phyloP scores from a whole-genome alignment of 1,139 yeast genomes.

The Entelexis sorbosivorans region DNA sequence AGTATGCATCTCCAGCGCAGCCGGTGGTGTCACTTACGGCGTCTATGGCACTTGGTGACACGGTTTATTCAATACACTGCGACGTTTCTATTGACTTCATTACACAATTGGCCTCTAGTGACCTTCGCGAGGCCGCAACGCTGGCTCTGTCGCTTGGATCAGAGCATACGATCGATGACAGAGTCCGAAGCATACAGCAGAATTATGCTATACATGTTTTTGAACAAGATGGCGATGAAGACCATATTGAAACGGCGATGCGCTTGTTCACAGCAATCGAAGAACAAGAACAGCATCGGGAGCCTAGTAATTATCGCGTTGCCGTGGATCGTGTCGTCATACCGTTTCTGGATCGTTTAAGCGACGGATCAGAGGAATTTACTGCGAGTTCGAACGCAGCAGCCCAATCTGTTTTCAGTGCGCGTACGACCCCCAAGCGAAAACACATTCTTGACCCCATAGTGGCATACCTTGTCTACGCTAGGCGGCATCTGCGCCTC shows the following conservation, averaged over 20 bases:
- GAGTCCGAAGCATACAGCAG: conserved; percentile 39
- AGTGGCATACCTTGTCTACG: conserved; percentile 45
- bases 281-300: conserved; percentile 30
- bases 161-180: conserved; percentile 26
- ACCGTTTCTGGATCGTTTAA: conserved; percentile 2
- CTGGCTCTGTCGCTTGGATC: conserved; percentile 31
- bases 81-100: conserved; percentile 22
- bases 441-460: conserved; percentile 29
- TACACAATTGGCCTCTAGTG: conserved; percentile 25
- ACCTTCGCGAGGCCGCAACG: conserved; percentile 35
- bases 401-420: conserved; percentile 7
- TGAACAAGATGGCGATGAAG: conserved; percentile 27
- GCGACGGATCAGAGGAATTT: background rate
- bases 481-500: conserved; percentile 37
- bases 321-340: conserved; percentile 3
- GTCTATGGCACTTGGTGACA: background rate
- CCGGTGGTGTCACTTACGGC: background rate
- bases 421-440: background rate
- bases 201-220: conserved; percentile 35
- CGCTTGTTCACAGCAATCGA: conserved; percentile 41
- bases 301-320: background rate
- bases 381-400: background rate
- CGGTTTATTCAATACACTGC: background rate
- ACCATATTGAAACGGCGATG: conserved; percentile 29
- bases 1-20: conserved; percentile 15